Evolutionary conservation across 1,284 basidiomycete genomes (phyloP), one percentile per base, ranked within the genome.

Genomic region (Sporisorium iseilematis-ciliati): DNA sequence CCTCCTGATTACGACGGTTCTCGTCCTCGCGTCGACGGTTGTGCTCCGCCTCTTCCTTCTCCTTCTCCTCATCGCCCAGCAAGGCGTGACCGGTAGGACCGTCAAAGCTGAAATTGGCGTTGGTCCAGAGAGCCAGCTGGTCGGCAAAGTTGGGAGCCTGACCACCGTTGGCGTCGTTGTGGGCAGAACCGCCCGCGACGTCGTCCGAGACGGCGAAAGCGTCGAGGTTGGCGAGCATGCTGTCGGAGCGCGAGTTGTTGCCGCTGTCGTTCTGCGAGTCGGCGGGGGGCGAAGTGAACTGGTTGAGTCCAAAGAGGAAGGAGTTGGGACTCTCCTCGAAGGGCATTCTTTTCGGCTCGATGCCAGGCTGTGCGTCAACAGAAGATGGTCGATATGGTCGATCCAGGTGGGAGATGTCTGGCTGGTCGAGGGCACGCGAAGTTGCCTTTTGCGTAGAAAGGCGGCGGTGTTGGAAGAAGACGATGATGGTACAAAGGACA

Each of bases 71-170:
- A 41, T 85, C 82, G 25, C 75, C 82, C 29, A 85, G 69, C 50
- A 85, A 60, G 5, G 83, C 83, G 49, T 84, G 82, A 11, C 83
- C 83, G 23, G 83, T 84, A 23, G 83, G 82, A 14, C 82, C 82
- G 43, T 85, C 83, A 55, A 85, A 85, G 59, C 72, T 80, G 64
- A 85, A 85, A 63, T 80, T 83, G 48, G 82, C 82, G 42, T 82
- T 85, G 46, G 82, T 85, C 83, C 83, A 85, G 2, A 85, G 75
- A 7, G 81, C 81, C 6, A 85, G 77, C 57, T 85, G 83, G 41
- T 85, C 83, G 35, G 82, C 75, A 63, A 85, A 82, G 57, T 78
- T 82, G 57, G 71, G 65, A 41, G 67, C 67, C 31, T 74, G 65
- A 35, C 57, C 62, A 12, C 56, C 64, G 29, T 29, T 65, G 40